Conservation (phyloP, 106 monocot species). For the Triglochin maritima region DNA sequence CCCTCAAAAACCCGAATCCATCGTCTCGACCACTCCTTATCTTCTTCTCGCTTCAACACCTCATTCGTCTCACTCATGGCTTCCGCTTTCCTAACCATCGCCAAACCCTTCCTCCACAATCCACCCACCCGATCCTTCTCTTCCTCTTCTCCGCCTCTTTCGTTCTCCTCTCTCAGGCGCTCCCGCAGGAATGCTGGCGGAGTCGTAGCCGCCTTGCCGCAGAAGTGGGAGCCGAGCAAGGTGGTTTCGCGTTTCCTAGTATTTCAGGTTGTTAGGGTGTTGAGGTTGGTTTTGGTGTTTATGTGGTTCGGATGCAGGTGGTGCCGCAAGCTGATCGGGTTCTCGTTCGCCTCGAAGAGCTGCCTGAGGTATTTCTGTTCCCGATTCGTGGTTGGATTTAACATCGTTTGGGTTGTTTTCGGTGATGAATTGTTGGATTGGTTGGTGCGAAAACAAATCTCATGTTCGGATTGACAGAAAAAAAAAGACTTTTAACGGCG, state of each 20-base stretch:
- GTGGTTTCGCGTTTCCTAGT: constrained; percentile 5
- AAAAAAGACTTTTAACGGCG: no score
- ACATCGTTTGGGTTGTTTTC: background rate
- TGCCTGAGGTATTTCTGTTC: constrained; percentile 54
- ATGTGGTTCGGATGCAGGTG: constrained; percentile 37
- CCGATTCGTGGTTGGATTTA: background rate
- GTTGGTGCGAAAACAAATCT: background rate
- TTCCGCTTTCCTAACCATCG: constrained; percentile 10
- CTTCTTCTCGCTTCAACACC: no score
- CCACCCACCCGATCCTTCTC: background rate
- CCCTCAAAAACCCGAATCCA: no score
- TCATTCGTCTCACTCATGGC: background rate
- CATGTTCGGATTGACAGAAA: no score
- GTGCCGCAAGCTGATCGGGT: constrained; percentile 91
- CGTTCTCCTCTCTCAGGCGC: constrained; percentile 1
- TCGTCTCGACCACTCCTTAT: no score
- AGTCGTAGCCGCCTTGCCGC: constrained; percentile 29
- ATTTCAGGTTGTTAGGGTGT: background rate
- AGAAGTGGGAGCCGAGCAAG: constrained; percentile 77
- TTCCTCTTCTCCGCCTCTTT: background rate
- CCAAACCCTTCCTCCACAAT: constrained; percentile 4
- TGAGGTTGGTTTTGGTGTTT: background rate
- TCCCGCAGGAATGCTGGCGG: constrained; percentile 21
- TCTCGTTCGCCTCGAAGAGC: constrained; percentile 76
- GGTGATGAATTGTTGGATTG: background rate